Base-by-base conservation (phyloP, 1,284 basidiomycete genomes). In the Ustilago sp. region DNA sequence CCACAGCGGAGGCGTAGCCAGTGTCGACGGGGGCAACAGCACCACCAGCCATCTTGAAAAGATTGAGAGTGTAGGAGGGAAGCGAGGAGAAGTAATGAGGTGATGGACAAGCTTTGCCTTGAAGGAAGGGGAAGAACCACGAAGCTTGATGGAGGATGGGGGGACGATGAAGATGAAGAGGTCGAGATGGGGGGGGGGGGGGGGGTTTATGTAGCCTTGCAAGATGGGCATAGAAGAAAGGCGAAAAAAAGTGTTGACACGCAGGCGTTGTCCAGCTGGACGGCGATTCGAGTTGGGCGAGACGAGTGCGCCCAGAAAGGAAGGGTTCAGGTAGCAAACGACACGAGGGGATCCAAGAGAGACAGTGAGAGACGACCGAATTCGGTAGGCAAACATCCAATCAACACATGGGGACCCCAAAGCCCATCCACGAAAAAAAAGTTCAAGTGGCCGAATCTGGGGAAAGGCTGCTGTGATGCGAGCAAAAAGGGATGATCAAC, bases 41-140 rank as follows among this genome's bases (percentile, higher is more conserved):
- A 66, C 79, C 73, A 60, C 68, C 79, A 61, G 81, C 74, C 81
- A 83, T 82, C 43, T 59, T 80, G 66, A 68, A 45, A 19, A 57
- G 59, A 51, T 31, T 59, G 54, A n/a, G 41, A 19, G 59, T 13
- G 54, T 61, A 9, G 36, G 34, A 35, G 65, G 50, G 28, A 32
- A 50, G 35, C 19, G 59, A 28, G 45, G 15, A 50, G 28, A 50
- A 15, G 31, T 19, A 48, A 19, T 31, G 48, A 13, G 34, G 56
- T 38, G 19, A 55, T 50, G 60, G 52, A 43, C 52, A 62, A 65
- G 68, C 61, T 63, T 31, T 47, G 54, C 55, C 59, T 71, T 62
- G 55, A 66, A 59, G 59, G 39, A 36, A 59, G 52, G 39, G 39
- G 43, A 38, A 36, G 48, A 59, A 39, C 34, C 61, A 63, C 61